These are phyloP conservation scores for Angomonas deanei DNA, from an alignment of 208 protist species.

Conservation along the genomic window DNA sequence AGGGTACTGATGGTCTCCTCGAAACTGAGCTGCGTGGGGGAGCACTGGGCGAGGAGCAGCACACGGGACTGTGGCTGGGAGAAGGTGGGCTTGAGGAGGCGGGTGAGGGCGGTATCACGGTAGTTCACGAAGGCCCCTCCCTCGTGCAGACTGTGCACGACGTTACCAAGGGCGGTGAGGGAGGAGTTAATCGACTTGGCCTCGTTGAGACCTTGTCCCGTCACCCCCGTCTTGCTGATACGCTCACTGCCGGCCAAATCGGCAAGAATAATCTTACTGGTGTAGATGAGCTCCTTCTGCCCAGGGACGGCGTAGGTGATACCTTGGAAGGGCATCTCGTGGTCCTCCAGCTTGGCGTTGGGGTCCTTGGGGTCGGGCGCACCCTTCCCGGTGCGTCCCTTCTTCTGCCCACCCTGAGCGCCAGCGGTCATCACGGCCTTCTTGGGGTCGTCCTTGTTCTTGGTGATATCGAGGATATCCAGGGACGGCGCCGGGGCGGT, in stretches of 20 bases:
- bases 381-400: constrained; percentile 6
- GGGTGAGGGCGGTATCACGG: constrained; percentile 86
- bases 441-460: constrained; percentile 15
- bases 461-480: constrained; percentile 35
- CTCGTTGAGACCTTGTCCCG: constrained; percentile 74
- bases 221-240: constrained; percentile 51
- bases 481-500: constrained; percentile 62
- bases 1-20: constrained; percentile 86
- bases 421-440: neutral
- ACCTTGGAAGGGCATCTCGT: constrained; percentile 82
- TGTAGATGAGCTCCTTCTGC: constrained; percentile 77
- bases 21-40: constrained; percentile 69
- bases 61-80: constrained; percentile 68
- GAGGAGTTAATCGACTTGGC: constrained; percentile 89
- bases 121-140: constrained; percentile 75
- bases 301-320: constrained; percentile 41
- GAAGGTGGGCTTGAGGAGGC: constrained; percentile 83
- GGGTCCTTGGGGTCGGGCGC: constrained; percentile 9
- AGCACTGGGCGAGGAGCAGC: constrained; percentile 83
- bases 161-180: constrained; percentile 90
- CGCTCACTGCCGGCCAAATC: constrained; percentile 93
- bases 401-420: constrained; percentile 8
- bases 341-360: constrained; percentile 13
- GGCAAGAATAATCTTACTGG: constrained; percentile 84
- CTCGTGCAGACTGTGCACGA: constrained; percentile 85